Percentiles rank a stretch among this genome's conserved stretches.
Conservation (phyloP, 805 yeast species). For the Saccharomycopsis vini region DNA sequence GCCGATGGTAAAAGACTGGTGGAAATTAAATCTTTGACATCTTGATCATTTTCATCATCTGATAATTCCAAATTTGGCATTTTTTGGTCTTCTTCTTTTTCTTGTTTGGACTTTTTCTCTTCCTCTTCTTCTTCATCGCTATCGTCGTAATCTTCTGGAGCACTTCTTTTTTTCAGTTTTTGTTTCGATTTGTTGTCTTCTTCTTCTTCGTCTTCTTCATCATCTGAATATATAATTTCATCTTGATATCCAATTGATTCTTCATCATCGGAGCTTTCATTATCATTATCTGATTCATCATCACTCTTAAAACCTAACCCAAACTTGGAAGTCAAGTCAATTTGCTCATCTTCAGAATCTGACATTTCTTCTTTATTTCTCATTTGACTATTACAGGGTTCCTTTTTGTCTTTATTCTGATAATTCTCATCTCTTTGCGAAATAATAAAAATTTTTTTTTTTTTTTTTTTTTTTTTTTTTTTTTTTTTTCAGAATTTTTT, state of each 20-base stretch:
- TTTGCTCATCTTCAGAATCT: slow-evolving; percentile 16
- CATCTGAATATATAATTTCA: slow-evolving; percentile 24
- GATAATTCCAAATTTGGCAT: slow-evolving; percentile 48
- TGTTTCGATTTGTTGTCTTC: slow-evolving; percentile 18
- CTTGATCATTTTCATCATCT: slow-evolving; percentile 43
- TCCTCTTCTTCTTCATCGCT: slow-evolving; percentile 23
- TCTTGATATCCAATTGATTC: slow-evolving; percentile 38
- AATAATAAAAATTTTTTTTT: slow-evolving; percentile 1
- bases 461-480: no score
- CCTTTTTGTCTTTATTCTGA: background rate
- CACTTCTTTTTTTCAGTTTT: slow-evolving; percentile 24
- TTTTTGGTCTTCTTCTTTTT: slow-evolving; percentile 17
- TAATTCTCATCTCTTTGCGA: background rate
- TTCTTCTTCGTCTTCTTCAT: slow-evolving; percentile 21
- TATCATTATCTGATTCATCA: slow-evolving; percentile 35
- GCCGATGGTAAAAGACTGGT: slow-evolving; percentile 33
- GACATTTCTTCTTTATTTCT: slow-evolving; percentile 1
- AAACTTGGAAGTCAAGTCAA: slow-evolving; percentile 12
- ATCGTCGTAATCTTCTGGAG: slow-evolving; percentile 25
- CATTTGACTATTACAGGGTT: background rate
- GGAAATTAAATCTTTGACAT: slow-evolving; percentile 34
- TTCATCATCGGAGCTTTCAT: slow-evolving; percentile 19
- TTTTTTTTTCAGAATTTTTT: background rate
- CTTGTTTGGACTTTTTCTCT: slow-evolving; percentile 18
- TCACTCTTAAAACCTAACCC: slow-evolving; percentile 22